phyloP scores from a whole-genome alignment of 257 asterid species.

The Nicotiana attenuata region DNA sequence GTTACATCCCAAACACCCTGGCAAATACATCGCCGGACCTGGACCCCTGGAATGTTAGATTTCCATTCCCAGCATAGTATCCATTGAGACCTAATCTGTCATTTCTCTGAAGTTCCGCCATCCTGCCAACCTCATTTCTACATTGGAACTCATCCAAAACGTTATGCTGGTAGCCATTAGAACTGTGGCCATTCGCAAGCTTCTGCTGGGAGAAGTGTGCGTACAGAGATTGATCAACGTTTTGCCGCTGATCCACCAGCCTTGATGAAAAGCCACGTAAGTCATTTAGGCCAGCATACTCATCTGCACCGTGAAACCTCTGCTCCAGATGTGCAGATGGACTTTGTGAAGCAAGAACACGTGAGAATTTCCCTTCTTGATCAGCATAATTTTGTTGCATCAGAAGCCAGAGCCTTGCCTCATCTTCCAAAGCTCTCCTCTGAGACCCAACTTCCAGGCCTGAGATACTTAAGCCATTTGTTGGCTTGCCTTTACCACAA shows the following conservation, averaged over 20 bases:
- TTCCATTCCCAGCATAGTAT: slow-evolving; percentile 60
- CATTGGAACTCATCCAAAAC: slow-evolving; percentile 40
- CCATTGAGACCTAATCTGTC: slow-evolving; percentile 54
- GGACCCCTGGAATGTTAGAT: slow-evolving; percentile 42
- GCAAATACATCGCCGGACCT: slow-evolving; percentile 63
- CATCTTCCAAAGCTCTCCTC: slow-evolving; percentile 41
- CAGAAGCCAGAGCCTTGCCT: slow-evolving; percentile 59
- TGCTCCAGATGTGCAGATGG: slow-evolving; percentile 40
- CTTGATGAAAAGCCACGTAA: slow-evolving; percentile 45
- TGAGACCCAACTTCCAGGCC: slow-evolving; percentile 39
- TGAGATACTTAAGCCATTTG: slow-evolving; percentile 29
- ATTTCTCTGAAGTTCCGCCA: slow-evolving; percentile 44
- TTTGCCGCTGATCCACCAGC: slow-evolving; percentile 39
- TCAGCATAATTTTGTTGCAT: slow-evolving; percentile 51
- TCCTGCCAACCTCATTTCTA: slow-evolving; percentile 39
- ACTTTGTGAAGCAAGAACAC: slow-evolving; percentile 33
- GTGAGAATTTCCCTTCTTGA: slow-evolving; percentile 46
- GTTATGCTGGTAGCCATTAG: slow-evolving; percentile 38
- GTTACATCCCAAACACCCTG: slow-evolving; percentile 61
- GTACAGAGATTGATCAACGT: slow-evolving; percentile 33
- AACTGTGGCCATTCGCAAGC: slow-evolving; percentile 33
- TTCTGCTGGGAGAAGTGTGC: slow-evolving; percentile 41
- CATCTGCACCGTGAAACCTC: slow-evolving; percentile 34
- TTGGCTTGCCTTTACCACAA: slow-evolving; percentile 33
- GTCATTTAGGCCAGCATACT: slow-evolving; percentile 25